phyloP scores from a whole-genome alignment of 2,329 filamentous ascomycete species.

The Dothistroma septosporum region DNA sequence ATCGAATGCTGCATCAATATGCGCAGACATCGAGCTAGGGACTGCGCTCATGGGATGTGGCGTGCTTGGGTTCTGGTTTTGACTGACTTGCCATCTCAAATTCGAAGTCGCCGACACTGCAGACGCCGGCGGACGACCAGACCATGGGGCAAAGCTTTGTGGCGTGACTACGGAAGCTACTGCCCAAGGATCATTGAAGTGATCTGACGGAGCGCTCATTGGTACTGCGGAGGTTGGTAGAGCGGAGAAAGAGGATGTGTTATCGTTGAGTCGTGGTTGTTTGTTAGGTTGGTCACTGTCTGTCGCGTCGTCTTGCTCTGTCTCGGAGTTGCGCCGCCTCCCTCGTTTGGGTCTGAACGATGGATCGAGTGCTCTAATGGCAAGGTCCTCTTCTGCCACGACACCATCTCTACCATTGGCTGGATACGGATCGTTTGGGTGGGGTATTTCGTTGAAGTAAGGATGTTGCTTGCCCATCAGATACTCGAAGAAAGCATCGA shows the following conservation, averaged over 20 bases:
- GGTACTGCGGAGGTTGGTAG: constrained; percentile 52
- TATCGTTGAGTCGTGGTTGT: constrained; percentile 15
- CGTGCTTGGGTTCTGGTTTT: constrained; percentile 28
- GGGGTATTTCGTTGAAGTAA: constrained; percentile 75
- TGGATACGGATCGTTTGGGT: constrained; percentile 58
- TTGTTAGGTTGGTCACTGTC: constrained; percentile 16
- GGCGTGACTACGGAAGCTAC: constrained; percentile 38
- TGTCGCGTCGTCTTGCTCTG: constrained; percentile 27
- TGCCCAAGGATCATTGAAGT: constrained; percentile 52
- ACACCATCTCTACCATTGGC: constrained; percentile 74
- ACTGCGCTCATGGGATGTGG: constrained; percentile 76
- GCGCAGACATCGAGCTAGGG: constrained; percentile 50
- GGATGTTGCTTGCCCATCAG: constrained; percentile 70
- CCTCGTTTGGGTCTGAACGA: constrained; percentile 63
- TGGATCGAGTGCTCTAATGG: constrained; percentile 75
- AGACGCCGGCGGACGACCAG: constrained; percentile 38
- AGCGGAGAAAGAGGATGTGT: constrained; percentile 28
- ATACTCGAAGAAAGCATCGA: constrained; percentile 92
- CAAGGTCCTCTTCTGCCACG: constrained; percentile 80
- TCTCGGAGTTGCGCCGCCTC: constrained; percentile 45
- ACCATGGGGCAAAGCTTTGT: constrained; percentile 35
- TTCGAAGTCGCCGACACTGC: constrained; percentile 43
- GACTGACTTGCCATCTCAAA: constrained; percentile 32
- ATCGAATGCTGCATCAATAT: constrained; percentile 46
- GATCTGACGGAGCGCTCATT: constrained; percentile 53